These are phyloP conservation scores for Gamarada debralockiae DNA, from an alignment of 495 filamentous ascomycete species.

Conservation along the genomic window DNA sequence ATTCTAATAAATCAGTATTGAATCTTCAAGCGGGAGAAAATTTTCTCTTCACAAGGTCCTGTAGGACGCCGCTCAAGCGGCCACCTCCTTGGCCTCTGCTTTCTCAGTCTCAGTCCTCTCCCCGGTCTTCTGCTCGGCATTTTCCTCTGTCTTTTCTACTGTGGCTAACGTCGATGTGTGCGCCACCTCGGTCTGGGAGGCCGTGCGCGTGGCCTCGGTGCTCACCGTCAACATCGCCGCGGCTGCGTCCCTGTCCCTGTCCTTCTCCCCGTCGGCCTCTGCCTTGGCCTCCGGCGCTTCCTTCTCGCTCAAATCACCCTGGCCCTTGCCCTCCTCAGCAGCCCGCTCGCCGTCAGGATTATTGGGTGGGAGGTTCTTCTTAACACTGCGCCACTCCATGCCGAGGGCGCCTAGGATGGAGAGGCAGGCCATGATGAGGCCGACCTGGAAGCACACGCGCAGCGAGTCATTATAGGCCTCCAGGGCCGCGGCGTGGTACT, in stretches of 20 bases:
- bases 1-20: too few relatives aligned
- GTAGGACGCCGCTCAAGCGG: background rate
- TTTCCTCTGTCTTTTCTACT: background rate
- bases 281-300: background rate
- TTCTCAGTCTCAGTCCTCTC: too few relatives aligned
- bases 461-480: slow-evolving; percentile 68
- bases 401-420: slow-evolving; percentile 55
- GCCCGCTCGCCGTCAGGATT: background rate
- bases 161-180: background rate
- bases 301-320: background rate
- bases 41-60: background rate
- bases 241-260: background rate
- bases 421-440: slow-evolving; percentile 55
- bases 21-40: background rate
- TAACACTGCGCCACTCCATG: slow-evolving; percentile 56
- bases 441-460: slow-evolving; percentile 62
- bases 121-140: background rate
- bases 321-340: background rate
- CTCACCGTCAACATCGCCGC: too few relatives aligned
- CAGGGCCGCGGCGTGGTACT: slow-evolving; percentile 50
- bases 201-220: too few relatives aligned
- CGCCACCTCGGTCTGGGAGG: too few relatives aligned
- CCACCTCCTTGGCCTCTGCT: background rate
- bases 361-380: background rate
- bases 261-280: background rate